Evolutionary conservation across 2,329 filamentous ascomycete species (phyloP).

Genomic region (Botrytis deweyae): DNA sequence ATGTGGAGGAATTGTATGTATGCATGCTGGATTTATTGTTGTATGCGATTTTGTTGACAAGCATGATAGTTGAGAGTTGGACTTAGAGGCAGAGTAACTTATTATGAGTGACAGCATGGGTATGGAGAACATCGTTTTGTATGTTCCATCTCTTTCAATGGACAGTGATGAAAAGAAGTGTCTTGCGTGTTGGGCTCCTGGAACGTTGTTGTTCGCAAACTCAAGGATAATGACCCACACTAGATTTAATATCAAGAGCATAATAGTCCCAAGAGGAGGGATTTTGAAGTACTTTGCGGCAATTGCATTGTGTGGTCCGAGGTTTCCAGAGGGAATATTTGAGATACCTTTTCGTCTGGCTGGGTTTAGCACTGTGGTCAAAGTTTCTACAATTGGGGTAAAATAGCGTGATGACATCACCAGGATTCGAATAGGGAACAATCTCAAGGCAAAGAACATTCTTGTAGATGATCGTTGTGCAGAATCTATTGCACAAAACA

Average conservation of each 20-base stretch:
- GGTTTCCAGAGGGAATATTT: too few species aligned
- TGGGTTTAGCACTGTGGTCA: too few species aligned
- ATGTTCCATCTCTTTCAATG: too few species aligned
- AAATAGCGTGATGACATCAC: background rate
- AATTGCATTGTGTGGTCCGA: constrained; percentile 23
- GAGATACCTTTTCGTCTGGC: too few species aligned
- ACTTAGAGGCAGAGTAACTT: too few species aligned
- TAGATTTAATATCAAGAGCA: constrained; percentile 42
- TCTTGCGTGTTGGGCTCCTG: constrained; percentile 29
- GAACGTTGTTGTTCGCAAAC: constrained; percentile 41
- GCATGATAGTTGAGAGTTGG: too few species aligned
- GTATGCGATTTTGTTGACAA: too few species aligned
- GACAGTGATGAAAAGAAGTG: too few species aligned
- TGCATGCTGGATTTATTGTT: too few species aligned
- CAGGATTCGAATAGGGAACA: background rate
- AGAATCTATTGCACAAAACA: background rate
- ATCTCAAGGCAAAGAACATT: background rate
- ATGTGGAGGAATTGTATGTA: too few species aligned
- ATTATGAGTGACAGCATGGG: too few species aligned
- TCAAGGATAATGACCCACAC: constrained; percentile 43
- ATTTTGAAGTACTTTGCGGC: constrained; percentile 28
- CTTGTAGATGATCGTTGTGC: background rate
- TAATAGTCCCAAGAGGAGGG: constrained; percentile 40
- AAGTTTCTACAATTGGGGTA: background rate
- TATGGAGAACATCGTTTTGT: too few species aligned